A percentile compares a stretch with the other conserved stretches of the same genome.
Evolutionary conservation across 108 stramenopile genomes (phyloP).

Genomic region (Aurantiochytrium sp.): DNA sequence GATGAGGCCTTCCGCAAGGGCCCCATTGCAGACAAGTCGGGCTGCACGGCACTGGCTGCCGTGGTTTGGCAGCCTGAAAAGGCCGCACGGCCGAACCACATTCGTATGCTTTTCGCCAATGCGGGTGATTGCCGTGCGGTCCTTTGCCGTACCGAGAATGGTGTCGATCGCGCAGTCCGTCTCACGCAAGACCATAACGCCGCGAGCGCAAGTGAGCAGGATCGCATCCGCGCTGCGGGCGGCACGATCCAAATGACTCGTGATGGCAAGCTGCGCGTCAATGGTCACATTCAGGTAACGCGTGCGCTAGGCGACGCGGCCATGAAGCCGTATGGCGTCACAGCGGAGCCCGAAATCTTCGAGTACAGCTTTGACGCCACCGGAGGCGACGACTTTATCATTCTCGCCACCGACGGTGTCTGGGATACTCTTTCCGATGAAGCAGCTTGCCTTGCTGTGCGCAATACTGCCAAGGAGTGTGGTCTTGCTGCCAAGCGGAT

Average conservation of each 20-base stretch:
- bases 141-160: not conserved
- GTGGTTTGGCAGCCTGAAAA: not conserved
- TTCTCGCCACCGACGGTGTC: not conserved
- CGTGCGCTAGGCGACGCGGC: slow-evolving; percentile 15
- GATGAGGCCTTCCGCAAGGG: not conserved
- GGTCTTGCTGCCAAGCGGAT: slow-evolving; percentile 11
- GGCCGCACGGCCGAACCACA: not conserved
- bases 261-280: not conserved
- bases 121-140: slow-evolving; percentile 2
- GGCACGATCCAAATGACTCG: slow-evolving; percentile 8
- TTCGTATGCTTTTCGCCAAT: not conserved
- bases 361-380: not conserved
- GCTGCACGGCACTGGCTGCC: slow-evolving; percentile 2
- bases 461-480: slow-evolving; percentile 7
- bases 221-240: slow-evolving; percentile 2
- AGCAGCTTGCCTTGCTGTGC: not conserved
- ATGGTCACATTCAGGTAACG: slow-evolving; percentile 10
- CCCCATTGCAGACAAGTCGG: not conserved
- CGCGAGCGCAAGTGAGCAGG: not conserved
- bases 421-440: not conserved
- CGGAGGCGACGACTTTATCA: not conserved
- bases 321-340: not conserved
- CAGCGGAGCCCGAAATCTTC: not conserved
- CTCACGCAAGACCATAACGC: not conserved
- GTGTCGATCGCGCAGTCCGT: not conserved